A percentile compares a stretch with the other conserved stretches of the same genome.
phyloP scores from a whole-genome alignment of 176 grass and related monocot genomes.

The Raddia distichophylla region DNA sequence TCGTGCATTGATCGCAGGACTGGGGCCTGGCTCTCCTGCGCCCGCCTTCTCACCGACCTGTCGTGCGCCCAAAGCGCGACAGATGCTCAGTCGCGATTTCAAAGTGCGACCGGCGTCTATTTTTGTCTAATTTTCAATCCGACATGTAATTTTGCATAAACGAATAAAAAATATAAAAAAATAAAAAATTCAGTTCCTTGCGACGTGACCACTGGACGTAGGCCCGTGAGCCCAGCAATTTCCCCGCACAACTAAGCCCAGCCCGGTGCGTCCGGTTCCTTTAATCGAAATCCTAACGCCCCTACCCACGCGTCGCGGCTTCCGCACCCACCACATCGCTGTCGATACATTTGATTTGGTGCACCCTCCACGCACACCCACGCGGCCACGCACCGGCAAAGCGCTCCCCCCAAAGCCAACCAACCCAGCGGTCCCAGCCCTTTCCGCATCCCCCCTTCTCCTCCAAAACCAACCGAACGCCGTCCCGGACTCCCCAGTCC shows the following conservation, averaged over 20 bases:
- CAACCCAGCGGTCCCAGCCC: conserved; percentile 40
- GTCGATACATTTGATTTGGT: neutral
- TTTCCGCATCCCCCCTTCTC: conserved; percentile 26
- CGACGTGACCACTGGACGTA: neutral
- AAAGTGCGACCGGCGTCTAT: no score
- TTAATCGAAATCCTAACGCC: neutral
- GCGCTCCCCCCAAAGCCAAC: conserved; percentile 40
- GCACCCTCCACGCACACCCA: conserved; percentile 40
- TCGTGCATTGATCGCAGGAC: no score
- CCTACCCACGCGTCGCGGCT: conserved; percentile 30
- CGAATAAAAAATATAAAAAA: no score
- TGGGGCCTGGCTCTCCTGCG: no score
- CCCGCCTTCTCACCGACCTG: no score
- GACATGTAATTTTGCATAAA: no score
- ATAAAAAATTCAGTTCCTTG: no score
- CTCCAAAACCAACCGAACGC: conserved; percentile 18
- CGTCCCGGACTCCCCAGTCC: neutral
- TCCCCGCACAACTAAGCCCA: no score
- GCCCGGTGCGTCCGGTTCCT: neutral
- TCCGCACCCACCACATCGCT: conserved; percentile 34
- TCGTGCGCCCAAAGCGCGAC: no score
- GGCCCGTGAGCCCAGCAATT: neutral
- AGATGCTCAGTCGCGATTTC: no score
- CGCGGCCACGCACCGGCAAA: conserved; percentile 38
- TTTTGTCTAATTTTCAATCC: no score